Evolutionary conservation across 2,329 filamentous ascomycete species (phyloP).

Genomic region (Talaromyces islandicus): DNA sequence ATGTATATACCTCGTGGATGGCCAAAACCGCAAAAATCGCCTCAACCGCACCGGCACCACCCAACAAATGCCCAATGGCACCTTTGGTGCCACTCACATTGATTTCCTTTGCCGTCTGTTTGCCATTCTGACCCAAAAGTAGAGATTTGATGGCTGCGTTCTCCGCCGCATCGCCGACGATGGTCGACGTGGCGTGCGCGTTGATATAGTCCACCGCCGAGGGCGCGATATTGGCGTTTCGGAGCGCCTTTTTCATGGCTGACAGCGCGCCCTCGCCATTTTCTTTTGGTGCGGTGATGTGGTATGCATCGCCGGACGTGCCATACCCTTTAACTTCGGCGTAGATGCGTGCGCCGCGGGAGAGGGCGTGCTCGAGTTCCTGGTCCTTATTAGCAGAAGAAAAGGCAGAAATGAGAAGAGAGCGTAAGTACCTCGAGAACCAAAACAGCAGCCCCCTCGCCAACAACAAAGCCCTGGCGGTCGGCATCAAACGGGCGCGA

Average conservation of each 20-base stretch:
- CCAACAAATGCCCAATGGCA: conserved; percentile 83
- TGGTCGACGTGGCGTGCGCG: conserved; percentile 86
- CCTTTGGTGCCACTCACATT: conserved; percentile 93
- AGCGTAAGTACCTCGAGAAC: conserved; percentile 66
- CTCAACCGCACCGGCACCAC: conserved; percentile 86
- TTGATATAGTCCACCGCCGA: conserved; percentile 82
- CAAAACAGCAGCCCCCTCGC: conserved; percentile 83
- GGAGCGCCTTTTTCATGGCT: conserved; percentile 80
- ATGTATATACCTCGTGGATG: conserved; percentile 71
- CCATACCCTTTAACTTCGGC: conserved; percentile 88
- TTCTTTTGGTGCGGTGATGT: conserved; percentile 84
- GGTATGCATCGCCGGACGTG: conserved; percentile 81
- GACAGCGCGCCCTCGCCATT: conserved; percentile 75
- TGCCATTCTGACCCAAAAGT: conserved; percentile 55
- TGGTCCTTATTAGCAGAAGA: conserved; percentile 19
- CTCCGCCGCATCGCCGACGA: conserved; percentile 81
- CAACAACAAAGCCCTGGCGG: conserved; percentile 82
- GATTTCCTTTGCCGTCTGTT: conserved; percentile 55
- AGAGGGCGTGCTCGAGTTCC: conserved; percentile 80
- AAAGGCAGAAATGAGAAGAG: background rate
- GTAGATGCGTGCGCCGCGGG: conserved; percentile 73
- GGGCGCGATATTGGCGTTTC: conserved; percentile 64
- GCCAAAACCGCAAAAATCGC: conserved; percentile 78
- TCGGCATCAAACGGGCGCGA: conserved; percentile 82
- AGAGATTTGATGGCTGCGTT: conserved; percentile 73